phyloP scores from a whole-genome alignment of 768 basidiomycete species.

The Lanmaoa pseudosensibilis region DNA sequence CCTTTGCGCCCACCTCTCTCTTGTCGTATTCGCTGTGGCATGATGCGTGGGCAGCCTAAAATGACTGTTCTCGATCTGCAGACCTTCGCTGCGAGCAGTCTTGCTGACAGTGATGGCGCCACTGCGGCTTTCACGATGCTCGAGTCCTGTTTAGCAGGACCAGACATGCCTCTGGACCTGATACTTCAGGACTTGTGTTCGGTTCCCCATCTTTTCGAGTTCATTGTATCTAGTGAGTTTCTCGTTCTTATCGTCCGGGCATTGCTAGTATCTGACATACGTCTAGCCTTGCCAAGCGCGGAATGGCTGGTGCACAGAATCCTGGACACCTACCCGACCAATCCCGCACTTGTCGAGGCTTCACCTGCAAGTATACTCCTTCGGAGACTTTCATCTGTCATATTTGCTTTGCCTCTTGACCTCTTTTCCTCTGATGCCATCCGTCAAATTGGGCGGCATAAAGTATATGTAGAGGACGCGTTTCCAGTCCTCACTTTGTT shows the following conservation, averaged over 20 bases:
- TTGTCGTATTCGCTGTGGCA: not conserved
- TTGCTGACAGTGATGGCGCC: slow-evolving; percentile 23
- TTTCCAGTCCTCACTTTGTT: slow-evolving; percentile 22
- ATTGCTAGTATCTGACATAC: not conserved
- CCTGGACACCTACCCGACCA: slow-evolving; percentile 34
- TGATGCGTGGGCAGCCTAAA: not conserved
- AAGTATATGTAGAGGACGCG: slow-evolving; percentile 25
- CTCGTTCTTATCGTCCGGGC: not conserved
- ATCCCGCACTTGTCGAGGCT: slow-evolving; percentile 17
- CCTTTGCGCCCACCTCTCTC: not conserved
- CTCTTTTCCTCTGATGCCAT: slow-evolving; percentile 11
- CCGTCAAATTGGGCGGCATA: slow-evolving; percentile 19
- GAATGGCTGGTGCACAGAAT: slow-evolving; percentile 28
- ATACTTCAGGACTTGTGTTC: slow-evolving; percentile 31
- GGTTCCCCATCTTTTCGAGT: slow-evolving; percentile 28
- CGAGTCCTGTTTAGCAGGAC: slow-evolving; percentile 28
- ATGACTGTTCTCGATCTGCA: slow-evolving; percentile 16
- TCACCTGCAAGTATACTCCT: slow-evolving; percentile 28
- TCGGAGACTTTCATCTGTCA: slow-evolving; percentile 23
- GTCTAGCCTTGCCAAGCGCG: slow-evolving; percentile 16
- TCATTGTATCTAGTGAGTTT: slow-evolving; percentile 29
- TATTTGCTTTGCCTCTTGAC: slow-evolving; percentile 24
- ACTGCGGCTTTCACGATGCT: slow-evolving; percentile 14
- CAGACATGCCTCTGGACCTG: slow-evolving; percentile 20
- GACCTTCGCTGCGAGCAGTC: slow-evolving; percentile 15